Percentiles rank a stretch among this genome's conserved stretches.
Conservation (phyloP, 2,329 filamentous ascomycete genomes). For the Exophiala sp. region DNA sequence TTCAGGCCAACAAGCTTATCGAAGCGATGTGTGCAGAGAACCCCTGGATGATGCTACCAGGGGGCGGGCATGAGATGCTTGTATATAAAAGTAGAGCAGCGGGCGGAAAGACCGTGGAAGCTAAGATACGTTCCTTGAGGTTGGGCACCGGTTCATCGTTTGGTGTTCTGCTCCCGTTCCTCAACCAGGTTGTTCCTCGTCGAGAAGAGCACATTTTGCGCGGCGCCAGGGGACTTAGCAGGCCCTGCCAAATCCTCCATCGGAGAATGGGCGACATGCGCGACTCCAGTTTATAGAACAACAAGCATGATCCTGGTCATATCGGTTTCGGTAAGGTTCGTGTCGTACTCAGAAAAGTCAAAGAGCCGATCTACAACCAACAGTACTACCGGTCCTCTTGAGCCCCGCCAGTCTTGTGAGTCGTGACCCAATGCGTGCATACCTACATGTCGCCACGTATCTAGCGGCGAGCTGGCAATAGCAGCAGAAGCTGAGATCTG, state of each 20-base stretch:
- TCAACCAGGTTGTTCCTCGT: conserved; percentile 1
- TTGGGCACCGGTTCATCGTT: neutral
- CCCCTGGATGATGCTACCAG: too few species aligned
- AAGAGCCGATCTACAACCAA: conserved; percentile 1
- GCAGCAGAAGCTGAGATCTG: conserved; percentile 10
- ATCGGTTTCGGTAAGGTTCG: conserved; percentile 4
- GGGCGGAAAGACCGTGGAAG: too few species aligned
- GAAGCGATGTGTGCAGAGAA: too few species aligned
- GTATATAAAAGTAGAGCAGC: too few species aligned
- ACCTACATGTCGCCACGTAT: neutral
- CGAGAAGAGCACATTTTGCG: neutral
- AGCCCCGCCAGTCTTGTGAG: conserved; percentile 4
- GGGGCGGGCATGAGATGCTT: too few species aligned
- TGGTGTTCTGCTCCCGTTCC: neutral
- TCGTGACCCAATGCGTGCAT: conserved; percentile 7
- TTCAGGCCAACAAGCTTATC: too few species aligned
- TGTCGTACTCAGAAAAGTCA: conserved; percentile 6
- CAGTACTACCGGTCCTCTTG: neutral
- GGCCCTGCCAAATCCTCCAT: conserved; percentile 1
- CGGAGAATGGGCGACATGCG: conserved; percentile 3
- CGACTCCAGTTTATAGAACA: conserved; percentile 4
- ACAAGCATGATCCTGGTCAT: conserved; percentile 13
- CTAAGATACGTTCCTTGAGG: neutral
- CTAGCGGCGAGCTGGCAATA: conserved; percentile 6
- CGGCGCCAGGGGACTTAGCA: neutral